Percentiles rank a stretch among this genome's conserved stretches.
Conservation (phyloP, 2,329 filamentous ascomycete genomes). For the Aureobasidium musti region DNA sequence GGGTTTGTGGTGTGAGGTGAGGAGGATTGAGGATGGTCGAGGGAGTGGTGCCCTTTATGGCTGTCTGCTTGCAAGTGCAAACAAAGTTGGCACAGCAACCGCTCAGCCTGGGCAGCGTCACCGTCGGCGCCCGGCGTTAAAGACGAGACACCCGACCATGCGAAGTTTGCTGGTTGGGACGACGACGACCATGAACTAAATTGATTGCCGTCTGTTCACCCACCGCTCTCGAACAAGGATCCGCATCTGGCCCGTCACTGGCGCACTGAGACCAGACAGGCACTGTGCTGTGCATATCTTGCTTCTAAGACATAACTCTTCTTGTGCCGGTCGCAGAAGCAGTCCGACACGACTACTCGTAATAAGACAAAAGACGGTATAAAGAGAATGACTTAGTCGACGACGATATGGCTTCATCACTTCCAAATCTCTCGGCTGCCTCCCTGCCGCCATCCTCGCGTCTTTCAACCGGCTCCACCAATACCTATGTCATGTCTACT, state of each 20-base stretch:
- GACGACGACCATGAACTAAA: constrained; percentile 15
- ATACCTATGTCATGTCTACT: constrained; percentile 89
- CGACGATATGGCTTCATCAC: constrained; percentile 32
- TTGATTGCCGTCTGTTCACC: constrained; percentile 8
- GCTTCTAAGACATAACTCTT: neutral
- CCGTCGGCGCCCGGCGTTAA: neutral
- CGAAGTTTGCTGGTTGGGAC: constrained; percentile 19
- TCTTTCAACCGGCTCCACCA: constrained; percentile 51
- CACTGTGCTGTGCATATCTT: constrained; percentile 16
- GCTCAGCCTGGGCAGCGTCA: constrained; percentile 6
- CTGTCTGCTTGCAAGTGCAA: constrained; percentile 28
- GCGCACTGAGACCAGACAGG: neutral
- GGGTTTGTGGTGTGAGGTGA: constrained; percentile 34
- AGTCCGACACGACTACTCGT: neutral
- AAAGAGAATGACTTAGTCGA: constrained; percentile 7
- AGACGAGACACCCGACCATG: constrained; percentile 12
- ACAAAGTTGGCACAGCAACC: constrained; percentile 28
- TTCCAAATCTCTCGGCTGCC: constrained; percentile 21
- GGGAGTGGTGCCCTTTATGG: constrained; percentile 27
- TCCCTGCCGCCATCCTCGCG: constrained; percentile 25
- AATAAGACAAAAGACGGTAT: neutral
- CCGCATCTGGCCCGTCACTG: neutral
- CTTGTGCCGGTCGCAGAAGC: constrained; percentile 5
- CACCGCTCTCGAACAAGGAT: neutral
- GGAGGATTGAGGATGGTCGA: constrained; percentile 1